A percentile compares a stretch with the other conserved stretches of the same genome.
Evolutionary conservation across 208 protist genomes (phyloP).

Genomic region (Naegleria fowleri): DNA sequence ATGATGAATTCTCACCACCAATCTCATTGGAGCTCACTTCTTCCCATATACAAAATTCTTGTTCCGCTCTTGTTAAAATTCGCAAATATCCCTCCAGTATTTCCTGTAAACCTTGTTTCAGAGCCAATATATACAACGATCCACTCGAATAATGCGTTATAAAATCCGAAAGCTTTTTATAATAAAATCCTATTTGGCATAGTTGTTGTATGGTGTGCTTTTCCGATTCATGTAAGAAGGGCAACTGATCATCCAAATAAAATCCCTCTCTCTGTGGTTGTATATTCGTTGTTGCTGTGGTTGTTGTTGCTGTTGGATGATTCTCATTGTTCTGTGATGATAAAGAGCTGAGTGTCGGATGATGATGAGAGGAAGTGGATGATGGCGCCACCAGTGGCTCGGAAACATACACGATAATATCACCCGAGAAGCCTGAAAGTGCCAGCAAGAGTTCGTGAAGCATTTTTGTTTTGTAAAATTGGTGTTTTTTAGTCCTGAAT

Average conservation of each 20-base stretch:
- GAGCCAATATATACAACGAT: neutral
- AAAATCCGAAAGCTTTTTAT: neutral
- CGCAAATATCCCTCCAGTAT: neutral
- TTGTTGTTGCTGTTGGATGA: too few species aligned
- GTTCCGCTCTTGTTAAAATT: neutral
- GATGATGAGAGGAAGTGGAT: too few species aligned
- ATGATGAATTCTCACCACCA: too few species aligned
- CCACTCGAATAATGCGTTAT: neutral
- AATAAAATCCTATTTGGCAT: neutral
- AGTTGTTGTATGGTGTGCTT: neutral
- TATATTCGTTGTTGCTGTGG: too few species aligned
- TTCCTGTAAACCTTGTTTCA: neutral
- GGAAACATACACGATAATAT: neutral
- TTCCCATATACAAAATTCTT: neutral
- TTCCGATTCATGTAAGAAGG: conserved; percentile 13
- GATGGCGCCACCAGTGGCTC: too few species aligned
- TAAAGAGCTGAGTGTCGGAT: too few species aligned
- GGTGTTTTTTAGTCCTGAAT: too few species aligned
- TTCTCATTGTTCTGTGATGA: too few species aligned
- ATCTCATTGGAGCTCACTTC: neutral
- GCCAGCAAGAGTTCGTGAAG: neutral
- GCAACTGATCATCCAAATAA: conserved; percentile 10
- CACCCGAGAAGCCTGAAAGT: neutral
- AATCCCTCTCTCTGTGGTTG: neutral
- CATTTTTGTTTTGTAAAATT: conserved; percentile 12